A percentile compares a stretch with the other conserved stretches of the same genome.
Evolutionary conservation across 2,329 filamentous ascomycete genomes (phyloP).

Genomic region (Talaromyces sp.): DNA sequence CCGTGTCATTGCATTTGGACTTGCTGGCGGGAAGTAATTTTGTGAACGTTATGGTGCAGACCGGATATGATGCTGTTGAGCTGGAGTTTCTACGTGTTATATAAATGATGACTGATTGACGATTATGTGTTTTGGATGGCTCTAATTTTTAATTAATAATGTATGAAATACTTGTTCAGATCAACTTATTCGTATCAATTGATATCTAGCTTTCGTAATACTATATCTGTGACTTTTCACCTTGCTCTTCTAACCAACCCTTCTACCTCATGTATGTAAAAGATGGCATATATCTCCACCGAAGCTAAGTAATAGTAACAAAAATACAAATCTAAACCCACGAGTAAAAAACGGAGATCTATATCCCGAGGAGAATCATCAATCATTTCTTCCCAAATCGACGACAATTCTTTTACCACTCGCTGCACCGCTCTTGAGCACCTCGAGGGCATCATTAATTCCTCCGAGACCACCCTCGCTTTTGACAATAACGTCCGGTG

Average conservation of each 20-base stretch:
- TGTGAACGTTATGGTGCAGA: not conserved
- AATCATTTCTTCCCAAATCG: conserved; percentile 15
- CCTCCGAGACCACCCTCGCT: conserved; percentile 59
- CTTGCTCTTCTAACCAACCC: not conserved
- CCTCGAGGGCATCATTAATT: conserved; percentile 64
- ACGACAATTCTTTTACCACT: conserved; percentile 68
- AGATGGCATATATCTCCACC: not conserved
- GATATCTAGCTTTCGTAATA: not conserved
- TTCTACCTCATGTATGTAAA: not conserved
- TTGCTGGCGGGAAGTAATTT: not conserved
- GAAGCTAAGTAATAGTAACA: not conserved
- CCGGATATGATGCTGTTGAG: not conserved
- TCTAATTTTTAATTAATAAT: not conserved
- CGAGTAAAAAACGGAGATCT: not conserved
- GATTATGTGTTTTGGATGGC: not conserved
- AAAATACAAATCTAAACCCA: not conserved
- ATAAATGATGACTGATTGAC: not conserved
- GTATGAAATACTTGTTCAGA: not conserved
- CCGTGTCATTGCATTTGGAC: not conserved
- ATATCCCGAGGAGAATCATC: not conserved
- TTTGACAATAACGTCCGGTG: conserved; percentile 59
- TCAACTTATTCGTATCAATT: not conserved
- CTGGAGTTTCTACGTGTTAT: not conserved
- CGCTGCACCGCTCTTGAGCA: conserved; percentile 60
- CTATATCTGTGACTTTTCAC: not conserved